Evolutionary conservation across 1,139 yeast genomes (phyloP).

Genomic region (Protomyces inundatus): DNA sequence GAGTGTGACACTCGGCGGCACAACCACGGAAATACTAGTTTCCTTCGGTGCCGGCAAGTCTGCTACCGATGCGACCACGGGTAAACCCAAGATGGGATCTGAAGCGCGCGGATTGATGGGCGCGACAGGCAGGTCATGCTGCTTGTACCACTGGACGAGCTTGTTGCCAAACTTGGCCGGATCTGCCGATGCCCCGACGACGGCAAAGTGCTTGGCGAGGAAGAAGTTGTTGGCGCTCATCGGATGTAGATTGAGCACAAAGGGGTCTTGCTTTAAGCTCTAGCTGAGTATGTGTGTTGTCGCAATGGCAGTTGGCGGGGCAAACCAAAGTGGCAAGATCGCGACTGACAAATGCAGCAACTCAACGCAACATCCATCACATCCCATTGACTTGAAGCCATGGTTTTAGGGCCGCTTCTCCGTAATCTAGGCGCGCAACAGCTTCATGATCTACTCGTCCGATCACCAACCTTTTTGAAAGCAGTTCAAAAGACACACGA

Average conservation of each 20-base stretch:
- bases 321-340: too few species aligned
- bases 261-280: too few species aligned
- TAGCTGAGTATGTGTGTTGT: too few species aligned
- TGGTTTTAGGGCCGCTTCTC: conserved; percentile 5
- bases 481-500: conserved; percentile 22
- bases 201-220: conserved; percentile 56
- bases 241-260: not conserved
- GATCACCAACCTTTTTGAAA: conserved; percentile 17
- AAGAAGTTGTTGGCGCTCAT: conserved; percentile 35
- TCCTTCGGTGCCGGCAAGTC: conserved; percentile 33
- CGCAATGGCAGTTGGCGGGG: too few species aligned
- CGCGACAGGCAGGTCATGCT: conserved; percentile 53
- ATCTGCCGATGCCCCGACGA: conserved; percentile 68
- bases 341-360: too few species aligned
- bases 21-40: conserved; percentile 49
- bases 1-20: conserved; percentile 62
- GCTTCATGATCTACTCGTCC: conserved; percentile 18
- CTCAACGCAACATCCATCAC: too few species aligned
- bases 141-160: conserved; percentile 63
- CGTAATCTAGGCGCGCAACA: conserved; percentile 16
- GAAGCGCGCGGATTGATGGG: conserved; percentile 53
- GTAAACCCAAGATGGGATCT: conserved; percentile 44
- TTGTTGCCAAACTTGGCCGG: conserved; percentile 65
- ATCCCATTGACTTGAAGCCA: too few species aligned
- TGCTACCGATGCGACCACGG: conserved; percentile 31